These are phyloP conservation scores for Lipomyces mesembrius DNA, from an alignment of 805 yeast species.

Conservation along the genomic window DNA sequence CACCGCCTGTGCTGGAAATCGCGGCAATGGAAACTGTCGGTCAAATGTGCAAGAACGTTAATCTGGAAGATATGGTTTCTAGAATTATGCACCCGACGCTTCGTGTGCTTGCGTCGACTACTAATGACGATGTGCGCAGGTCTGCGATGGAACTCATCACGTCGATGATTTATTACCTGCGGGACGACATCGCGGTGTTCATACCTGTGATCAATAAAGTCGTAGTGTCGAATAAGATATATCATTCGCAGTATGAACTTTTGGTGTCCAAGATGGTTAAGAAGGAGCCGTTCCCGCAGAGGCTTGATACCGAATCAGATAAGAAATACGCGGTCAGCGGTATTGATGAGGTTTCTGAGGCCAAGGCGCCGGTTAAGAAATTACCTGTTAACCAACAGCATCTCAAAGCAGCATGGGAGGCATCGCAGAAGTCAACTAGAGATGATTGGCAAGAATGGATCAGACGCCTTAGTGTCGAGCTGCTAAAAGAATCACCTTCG, in stretches of 20 bases:
- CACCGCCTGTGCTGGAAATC: constrained; percentile 59
- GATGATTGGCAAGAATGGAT: constrained; percentile 99
- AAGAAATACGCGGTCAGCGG: constrained; percentile 56
- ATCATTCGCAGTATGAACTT: constrained; percentile 77
- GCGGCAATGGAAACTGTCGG: constrained; percentile 86
- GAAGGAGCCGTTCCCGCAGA: constrained; percentile 85
- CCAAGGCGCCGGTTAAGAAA: constrained; percentile 72
- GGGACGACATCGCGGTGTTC: constrained; percentile 81
- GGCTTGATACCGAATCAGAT: constrained; percentile 61
- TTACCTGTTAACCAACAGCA: constrained; percentile 68
- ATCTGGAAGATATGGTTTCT: constrained; percentile 84
- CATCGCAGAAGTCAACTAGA: constrained; percentile 81
- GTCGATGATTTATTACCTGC: constrained; percentile 78
- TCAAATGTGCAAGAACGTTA: constrained; percentile 70
- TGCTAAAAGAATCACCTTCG: constrained; percentile 90
- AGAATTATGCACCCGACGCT: constrained; percentile 85
- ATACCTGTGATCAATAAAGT: constrained; percentile 77
- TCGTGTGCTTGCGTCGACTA: constrained; percentile 58
- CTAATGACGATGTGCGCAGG: constrained; percentile 62
- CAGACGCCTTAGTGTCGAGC: constrained; percentile 78
- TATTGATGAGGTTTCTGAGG: constrained; percentile 58
- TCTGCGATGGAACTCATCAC: constrained; percentile 75
- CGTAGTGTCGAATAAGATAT: constrained; percentile 62
- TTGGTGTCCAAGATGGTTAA: constrained; percentile 75
- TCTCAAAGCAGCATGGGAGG: constrained; percentile 87